phyloP scores from a whole-genome alignment of 208 protist species.

The Trypanosoma rangeli region DNA sequence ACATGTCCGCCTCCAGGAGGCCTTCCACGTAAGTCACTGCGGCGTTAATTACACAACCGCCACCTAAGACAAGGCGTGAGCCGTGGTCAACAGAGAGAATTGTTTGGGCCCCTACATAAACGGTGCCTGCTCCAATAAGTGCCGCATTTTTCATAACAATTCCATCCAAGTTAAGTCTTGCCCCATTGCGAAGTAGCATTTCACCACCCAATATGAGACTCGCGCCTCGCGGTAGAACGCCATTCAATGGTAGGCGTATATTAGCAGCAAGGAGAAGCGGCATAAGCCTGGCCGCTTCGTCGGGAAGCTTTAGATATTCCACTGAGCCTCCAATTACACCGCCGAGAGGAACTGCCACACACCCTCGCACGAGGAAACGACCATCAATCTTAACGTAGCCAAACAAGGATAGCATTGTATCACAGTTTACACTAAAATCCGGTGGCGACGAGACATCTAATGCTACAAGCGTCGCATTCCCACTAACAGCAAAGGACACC shows the following conservation, averaged over 20 bases:
- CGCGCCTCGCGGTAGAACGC: slow-evolving; percentile 22
- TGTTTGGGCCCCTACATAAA: background rate
- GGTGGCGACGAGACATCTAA: background rate
- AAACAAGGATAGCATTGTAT: slow-evolving; percentile 35
- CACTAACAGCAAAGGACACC: slow-evolving; percentile 7
- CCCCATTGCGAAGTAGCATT: slow-evolving; percentile 33
- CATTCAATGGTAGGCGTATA: background rate
- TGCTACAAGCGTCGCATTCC: slow-evolving; percentile 10
- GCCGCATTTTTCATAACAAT: slow-evolving; percentile 31
- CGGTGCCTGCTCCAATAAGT: slow-evolving; percentile 5
- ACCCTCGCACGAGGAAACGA: slow-evolving; percentile 46
- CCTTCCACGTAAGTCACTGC: slow-evolving; percentile 3
- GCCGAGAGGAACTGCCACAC: slow-evolving; percentile 41
- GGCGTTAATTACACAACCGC: slow-evolving; percentile 7
- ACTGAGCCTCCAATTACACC: slow-evolving; percentile 41
- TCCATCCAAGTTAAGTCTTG: slow-evolving; percentile 41
- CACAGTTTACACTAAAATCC: slow-evolving; percentile 8
- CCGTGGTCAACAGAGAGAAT: slow-evolving; percentile 1
- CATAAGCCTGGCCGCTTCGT: slow-evolving; percentile 30
- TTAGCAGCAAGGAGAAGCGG: slow-evolving; percentile 29
- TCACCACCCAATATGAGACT: slow-evolving; percentile 44
- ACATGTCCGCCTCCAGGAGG: slow-evolving; percentile 1
- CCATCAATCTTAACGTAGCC: slow-evolving; percentile 49
- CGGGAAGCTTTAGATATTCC: slow-evolving; percentile 26
- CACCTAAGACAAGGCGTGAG: background rate